Evolutionary conservation across 768 basidiomycete genomes (phyloP).

Genomic region (Tulasnella sp.): DNA sequence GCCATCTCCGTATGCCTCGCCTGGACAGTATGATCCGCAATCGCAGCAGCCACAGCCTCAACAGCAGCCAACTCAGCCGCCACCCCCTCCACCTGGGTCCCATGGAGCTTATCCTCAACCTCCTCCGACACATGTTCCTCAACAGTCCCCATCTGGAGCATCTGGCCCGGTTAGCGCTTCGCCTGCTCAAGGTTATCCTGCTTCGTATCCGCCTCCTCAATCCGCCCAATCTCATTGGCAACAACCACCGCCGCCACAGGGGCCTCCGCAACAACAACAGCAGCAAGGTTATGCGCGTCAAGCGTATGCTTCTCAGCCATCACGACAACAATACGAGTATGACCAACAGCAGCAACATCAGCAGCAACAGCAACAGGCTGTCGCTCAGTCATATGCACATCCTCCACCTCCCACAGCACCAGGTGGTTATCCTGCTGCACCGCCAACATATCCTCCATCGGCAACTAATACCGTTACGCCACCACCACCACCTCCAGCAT

Average conservation of each 20-base stretch:
- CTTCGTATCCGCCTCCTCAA: too few relatives aligned
- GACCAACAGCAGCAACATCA: constrained; percentile 9
- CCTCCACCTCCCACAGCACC: background rate
- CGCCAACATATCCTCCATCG: background rate
- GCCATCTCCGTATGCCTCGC: background rate
- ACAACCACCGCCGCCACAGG: background rate
- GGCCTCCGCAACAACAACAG: constrained; percentile 3
- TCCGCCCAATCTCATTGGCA: too few relatives aligned
- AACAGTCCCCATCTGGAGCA: too few relatives aligned
- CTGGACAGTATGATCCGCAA: background rate
- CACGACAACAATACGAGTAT: constrained; percentile 3
- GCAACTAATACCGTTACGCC: background rate
- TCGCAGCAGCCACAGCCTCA: background rate
- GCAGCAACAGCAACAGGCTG: background rate
- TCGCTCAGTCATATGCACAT: background rate
- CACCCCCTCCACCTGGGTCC: background rate
- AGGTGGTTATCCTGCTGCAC: background rate
- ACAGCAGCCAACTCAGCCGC: too few relatives aligned
- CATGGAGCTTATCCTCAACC: background rate
- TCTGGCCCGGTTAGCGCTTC: too few relatives aligned
- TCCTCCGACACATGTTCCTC: background rate
- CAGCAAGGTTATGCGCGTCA: background rate
- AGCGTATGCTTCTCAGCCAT: background rate
- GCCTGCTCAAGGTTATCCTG: too few relatives aligned
- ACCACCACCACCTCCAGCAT: constrained; percentile 1